phyloP scores from a whole-genome alignment of 176 grass and related monocot species.

The Lolium rigidum region DNA sequence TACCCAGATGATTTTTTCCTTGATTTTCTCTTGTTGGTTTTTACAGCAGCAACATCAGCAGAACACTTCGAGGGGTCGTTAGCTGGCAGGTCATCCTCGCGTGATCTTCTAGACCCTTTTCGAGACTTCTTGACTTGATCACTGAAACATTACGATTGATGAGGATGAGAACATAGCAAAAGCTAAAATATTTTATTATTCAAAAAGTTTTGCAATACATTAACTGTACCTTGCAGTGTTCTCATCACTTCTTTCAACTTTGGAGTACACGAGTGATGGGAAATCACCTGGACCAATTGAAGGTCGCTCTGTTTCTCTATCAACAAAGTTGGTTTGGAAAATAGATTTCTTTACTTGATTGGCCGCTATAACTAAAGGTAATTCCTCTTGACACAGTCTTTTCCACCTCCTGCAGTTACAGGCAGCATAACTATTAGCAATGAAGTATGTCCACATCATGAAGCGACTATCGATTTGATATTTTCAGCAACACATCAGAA shows the following conservation, averaged over 20 bases:
- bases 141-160: constrained; percentile 5
- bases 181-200: neutral
- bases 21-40: constrained; percentile 9
- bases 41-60: neutral
- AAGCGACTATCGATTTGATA: constrained; percentile 3
- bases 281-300: constrained; percentile 80
- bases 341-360: constrained; percentile 73
- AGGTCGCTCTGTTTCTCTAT: constrained; percentile 79
- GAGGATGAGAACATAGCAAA: constrained; percentile 19
- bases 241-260: constrained; percentile 39
- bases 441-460: neutral
- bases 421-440: constrained; percentile 33
- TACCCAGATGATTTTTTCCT: constrained; percentile 34
- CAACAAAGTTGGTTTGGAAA: constrained; percentile 89
- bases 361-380: constrained; percentile 50
- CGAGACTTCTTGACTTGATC: constrained; percentile 34
- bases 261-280: constrained; percentile 43
- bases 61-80: constrained; percentile 14
- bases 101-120: constrained; percentile 32
- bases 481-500: constrained; percentile 9
- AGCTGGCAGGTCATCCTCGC: neutral
- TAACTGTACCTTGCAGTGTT: constrained; percentile 57
- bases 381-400: constrained; percentile 52
- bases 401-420: constrained; percentile 65
- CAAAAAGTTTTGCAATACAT: neutral